These are phyloP conservation scores for Leptographium radiaticola DNA, from an alignment of 2,329 filamentous ascomycete species.

Conservation along the genomic window DNA sequence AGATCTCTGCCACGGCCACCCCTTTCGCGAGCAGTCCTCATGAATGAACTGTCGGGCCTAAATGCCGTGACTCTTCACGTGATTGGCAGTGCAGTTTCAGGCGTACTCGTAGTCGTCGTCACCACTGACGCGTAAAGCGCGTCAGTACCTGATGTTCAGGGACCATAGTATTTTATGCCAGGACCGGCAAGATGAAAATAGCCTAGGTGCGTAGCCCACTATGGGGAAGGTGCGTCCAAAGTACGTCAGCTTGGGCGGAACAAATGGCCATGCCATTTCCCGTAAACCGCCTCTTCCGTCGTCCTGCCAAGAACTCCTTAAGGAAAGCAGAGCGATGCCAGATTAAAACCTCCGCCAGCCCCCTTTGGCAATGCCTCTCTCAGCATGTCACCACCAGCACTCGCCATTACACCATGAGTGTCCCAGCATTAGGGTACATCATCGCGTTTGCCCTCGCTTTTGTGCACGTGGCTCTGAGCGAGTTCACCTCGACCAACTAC, in stretches of 20 bases:
- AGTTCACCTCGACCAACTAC: slow-evolving; percentile 2
- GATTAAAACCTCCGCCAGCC: background rate
- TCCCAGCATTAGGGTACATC: background rate
- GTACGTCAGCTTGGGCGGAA: no score
- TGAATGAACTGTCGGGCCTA: no score
- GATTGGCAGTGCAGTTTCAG: background rate
- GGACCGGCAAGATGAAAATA: background rate
- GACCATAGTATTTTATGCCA: no score
- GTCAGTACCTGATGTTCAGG: no score
- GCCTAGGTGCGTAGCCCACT: background rate
- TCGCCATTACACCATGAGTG: background rate
- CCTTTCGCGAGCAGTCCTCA: no score
- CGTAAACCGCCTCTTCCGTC: no score
- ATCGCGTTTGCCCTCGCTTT: background rate
- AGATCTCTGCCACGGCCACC: no score
- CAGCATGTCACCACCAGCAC: background rate
- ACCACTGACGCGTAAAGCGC: background rate
- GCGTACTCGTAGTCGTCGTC: background rate
- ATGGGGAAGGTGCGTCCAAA: no score
- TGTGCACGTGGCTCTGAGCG: slow-evolving; percentile 8
- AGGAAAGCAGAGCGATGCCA: background rate
- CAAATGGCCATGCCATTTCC: no score
- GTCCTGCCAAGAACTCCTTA: background rate
- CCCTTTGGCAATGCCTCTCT: background rate
- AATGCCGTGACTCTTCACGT: background rate